Base-by-base conservation (phyloP, 192 early-diverging fungal species). In the Coemansia sp. region DNA sequence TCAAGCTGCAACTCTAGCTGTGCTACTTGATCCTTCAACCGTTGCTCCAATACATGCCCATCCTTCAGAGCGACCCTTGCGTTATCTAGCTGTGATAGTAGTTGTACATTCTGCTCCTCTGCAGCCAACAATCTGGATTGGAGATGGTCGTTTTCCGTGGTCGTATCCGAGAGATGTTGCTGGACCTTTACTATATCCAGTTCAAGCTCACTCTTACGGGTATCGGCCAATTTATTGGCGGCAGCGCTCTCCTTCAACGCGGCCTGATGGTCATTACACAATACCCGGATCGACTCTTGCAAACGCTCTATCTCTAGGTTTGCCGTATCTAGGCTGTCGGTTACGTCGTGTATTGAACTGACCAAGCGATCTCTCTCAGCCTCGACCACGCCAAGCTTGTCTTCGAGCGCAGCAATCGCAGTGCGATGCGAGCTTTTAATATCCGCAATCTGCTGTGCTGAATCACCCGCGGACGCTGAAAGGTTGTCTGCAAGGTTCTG, bases 331-430 rank as follows among this genome's bases (percentile, higher is more conserved):
- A 68, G 34, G 11, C 52, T 53, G 1, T 52, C 55, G 9, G 38
- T 24, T 15, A 33, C 44, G 6, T 53, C 62, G 4, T 33, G 24
- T 5, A 67, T n/a, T 8, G 55, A 23, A 7, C 10, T 26, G 30
- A 39, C 20, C 7, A 57, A 10, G 0, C 35, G n/a, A 35, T 63
- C 62, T 58, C 56, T 53, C 43, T 66, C 65, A 33, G 56, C 65
- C 8, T 16, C 44, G 34, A 58, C 33, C 20, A 5, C 8, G 43
- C 56, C 33, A 6, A 60, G 14, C 24, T 59, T 58, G 57, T 30
- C 43, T 15, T 57, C 41, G 24, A 67, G 43, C 26, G 15, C 36
- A 9, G 7, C 8, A 35, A 48, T 26, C 24, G n/a, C 55, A 43
- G 23, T 38, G 36, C 34, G 44, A 34, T 63, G 68, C 30, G 30